Evolutionary conservation across 2,329 filamentous ascomycete genomes (phyloP).

Genomic region (Atkinsonella texensis): DNA sequence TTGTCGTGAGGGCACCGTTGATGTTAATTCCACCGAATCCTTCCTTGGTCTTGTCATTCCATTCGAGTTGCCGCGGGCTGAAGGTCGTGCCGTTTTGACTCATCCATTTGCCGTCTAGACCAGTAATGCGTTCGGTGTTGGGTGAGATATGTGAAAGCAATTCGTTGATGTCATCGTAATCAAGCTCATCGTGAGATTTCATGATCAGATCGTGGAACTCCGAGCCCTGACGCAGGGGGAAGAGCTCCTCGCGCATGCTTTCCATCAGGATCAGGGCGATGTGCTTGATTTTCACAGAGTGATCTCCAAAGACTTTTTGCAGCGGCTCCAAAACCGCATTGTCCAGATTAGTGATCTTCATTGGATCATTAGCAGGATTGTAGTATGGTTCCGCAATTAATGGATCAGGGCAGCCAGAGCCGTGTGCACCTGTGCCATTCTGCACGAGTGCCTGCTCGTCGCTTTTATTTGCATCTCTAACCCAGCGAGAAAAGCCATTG

Average conservation of each 20-base stretch:
- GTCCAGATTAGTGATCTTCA: slow-evolving; percentile 28
- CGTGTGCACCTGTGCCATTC: neutral
- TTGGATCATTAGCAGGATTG: slow-evolving; percentile 22
- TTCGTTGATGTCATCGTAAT: slow-evolving; percentile 11
- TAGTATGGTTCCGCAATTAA: slow-evolving; percentile 14
- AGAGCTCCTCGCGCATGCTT: slow-evolving; percentile 32
- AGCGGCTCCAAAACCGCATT: slow-evolving; percentile 18
- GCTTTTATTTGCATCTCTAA: slow-evolving; percentile 13
- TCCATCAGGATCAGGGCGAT: slow-evolving; percentile 29
- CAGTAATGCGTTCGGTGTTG: slow-evolving; percentile 14
- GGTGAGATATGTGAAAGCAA: slow-evolving; percentile 13
- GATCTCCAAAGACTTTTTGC: slow-evolving; percentile 13
- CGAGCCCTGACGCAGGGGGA: slow-evolving; percentile 27
- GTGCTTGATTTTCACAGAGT: slow-evolving; percentile 27
- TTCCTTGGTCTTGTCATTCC: slow-evolving; percentile 9
- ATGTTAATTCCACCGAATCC: slow-evolving; percentile 27
- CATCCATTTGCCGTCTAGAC: slow-evolving; percentile 9
- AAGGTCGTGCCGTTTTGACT: slow-evolving; percentile 8
- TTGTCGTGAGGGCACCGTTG: slow-evolving; percentile 26
- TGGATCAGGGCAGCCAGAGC: slow-evolving; percentile 3
- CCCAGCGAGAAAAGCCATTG: slow-evolving; percentile 19
- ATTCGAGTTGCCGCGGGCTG: neutral
- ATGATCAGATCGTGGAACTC: slow-evolving; percentile 22
- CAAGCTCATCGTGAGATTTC: slow-evolving; percentile 20
- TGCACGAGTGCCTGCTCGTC: neutral